A percentile compares a stretch with the other conserved stretches of the same genome.
These are phyloP conservation scores for sorghum (Sorghum bicolor) DNA, from an alignment of 176 grass and related monocot genomes.

Conservation along the genomic window Sorghum_bicolor_NCBIv3 NC_012871.2:69540001-69540500, in stretches of 20 bases:
- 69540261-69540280: background rate
- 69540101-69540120: background rate
- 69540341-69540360: too few species aligned
- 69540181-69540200: background rate
- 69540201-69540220: too few species aligned
- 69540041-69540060: background rate
- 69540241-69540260: background rate
- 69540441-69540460: slow-evolving; percentile 7
- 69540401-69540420: background rate
- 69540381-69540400: background rate
- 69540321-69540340: too few species aligned
- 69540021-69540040: background rate
- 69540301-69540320: too few species aligned
- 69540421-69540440: background rate
- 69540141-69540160: background rate
- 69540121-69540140: background rate
- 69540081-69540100: background rate
- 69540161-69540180: background rate
- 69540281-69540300: too few species aligned
- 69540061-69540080: background rate
- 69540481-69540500: background rate
- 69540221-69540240: background rate
- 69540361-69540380: background rate
- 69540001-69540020: slow-evolving; percentile 19
- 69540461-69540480: background rate